A percentile compares a stretch with the other conserved stretches of the same genome.
phyloP scores from a whole-genome alignment of 2,329 filamentous ascomycete species.

The Sclerotinia glacialis region DNA sequence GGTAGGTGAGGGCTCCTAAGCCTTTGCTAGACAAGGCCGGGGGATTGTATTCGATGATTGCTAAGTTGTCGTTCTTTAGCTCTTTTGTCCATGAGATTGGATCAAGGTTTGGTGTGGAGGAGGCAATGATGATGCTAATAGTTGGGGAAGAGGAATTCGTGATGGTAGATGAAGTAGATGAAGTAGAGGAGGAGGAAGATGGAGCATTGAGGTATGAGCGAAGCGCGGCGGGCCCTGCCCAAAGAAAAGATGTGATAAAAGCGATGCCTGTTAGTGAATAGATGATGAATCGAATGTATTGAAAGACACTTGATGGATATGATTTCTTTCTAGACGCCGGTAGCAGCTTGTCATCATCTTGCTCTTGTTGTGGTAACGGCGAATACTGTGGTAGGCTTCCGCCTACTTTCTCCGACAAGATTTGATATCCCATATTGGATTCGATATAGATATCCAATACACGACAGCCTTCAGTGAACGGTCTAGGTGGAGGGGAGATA shows the following conservation, averaged over 20 bases:
- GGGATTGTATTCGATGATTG: not conserved
- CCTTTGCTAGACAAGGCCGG: not conserved
- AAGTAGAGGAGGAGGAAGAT: not conserved
- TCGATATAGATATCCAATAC: not conserved
- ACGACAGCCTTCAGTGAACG: no score
- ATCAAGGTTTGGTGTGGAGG: not conserved
- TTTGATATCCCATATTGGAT: not conserved
- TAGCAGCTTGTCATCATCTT: not conserved
- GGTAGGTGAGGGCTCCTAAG: not conserved
- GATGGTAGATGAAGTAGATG: not conserved
- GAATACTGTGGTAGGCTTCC: slow-evolving; percentile 3
- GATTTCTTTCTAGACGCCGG: not conserved
- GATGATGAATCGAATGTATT: slow-evolving; percentile 2
- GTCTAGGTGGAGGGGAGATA: not conserved
- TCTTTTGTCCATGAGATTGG: not conserved
- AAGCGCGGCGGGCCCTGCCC: not conserved
- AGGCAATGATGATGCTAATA: slow-evolving; percentile 5
- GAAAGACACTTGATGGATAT: not conserved
- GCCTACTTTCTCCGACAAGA: not conserved
- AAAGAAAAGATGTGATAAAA: slow-evolving; percentile 17
- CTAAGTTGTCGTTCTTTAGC: not conserved
- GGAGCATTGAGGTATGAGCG: slow-evolving; percentile 1
- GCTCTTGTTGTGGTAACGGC: not conserved
- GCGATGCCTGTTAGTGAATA: slow-evolving; percentile 5
- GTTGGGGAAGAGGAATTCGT: slow-evolving; percentile 9